Evolutionary conservation across 371 early-diverging fungal species (phyloP), one percentile per base, ranked within the genome.

Genomic region (Thermomucor indicae-seudaticae): DNA sequence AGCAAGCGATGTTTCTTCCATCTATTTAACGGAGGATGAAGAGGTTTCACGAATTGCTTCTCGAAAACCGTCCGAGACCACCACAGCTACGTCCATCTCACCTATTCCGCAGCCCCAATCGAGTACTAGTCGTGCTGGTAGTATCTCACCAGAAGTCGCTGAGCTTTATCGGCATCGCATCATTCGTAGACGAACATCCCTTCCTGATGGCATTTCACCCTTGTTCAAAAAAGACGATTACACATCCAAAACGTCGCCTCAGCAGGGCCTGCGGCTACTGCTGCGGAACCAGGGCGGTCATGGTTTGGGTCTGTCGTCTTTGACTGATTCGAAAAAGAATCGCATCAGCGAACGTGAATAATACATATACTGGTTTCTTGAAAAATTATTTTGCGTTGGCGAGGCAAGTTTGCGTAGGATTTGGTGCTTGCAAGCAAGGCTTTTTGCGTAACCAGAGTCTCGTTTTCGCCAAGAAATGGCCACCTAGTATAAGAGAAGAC

Each of bases 151-250:
- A n/a, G 47, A 60, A 20, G 58, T 55, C 19, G 42, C 55, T n/a
- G 65, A 71, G 16, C 49, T 63, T 4, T 68, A 67, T 34, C 60
- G 60, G 7, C 71, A 71, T 47, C 59, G 71, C 0, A 71, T 71
- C 22, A 71, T 71, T 28, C 57, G 62, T 29, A 71, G 64, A 47
- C 53, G 65, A 51, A 51, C 63, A 31, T 69, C 70, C 0, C 48
- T 65, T 10, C 69, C 69, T 14, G 64, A 56, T 32, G 53, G 58
- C 22, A 29, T 40, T 8, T 38, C 50, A 3, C 34, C 47, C n/a
- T 34, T 47, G 11, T 29, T 29, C 54, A 23, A 23, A 27, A 30
- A 37, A 32, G 45, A 22, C 43, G n/a, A 22, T 12, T 5, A 17
- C 27, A 8, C 7, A 37, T 49, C 14, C 24, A 19, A 19, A 27